Evolutionary conservation across 768 basidiomycete species (phyloP), one percentile per base, ranked within the genome.

Genomic region (Phaeotremella skinneri): DNA sequence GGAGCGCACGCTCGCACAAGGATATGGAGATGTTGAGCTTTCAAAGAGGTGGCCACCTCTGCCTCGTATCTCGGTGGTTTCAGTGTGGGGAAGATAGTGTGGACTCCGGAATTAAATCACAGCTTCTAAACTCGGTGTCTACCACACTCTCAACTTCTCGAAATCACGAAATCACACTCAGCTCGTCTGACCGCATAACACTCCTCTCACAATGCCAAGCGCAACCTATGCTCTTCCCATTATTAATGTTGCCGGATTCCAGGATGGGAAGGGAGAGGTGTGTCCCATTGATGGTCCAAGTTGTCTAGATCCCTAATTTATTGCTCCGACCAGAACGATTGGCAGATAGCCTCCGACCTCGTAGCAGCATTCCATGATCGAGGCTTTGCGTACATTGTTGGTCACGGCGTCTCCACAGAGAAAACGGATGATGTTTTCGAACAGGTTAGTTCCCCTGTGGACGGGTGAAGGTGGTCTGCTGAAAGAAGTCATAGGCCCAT

Each of bases 331-430:
- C 34, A 37, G 34, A 37, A 37, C 29, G 54, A 42, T n/a, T 23
- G 27, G 14, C 45, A 48, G 16, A 51, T 59, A 21, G 62, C 43
- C 1, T 5, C 47, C 9, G 23, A 41, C 3, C 39, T 63, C 41
- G 58, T 54, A 25, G n/a, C 30, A n/a, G 62, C 62, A 17, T 63
- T 57, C 32, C 29, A 48, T 9, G 62, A 59, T 27, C 57, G 58
- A 4, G 62, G 62, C 9, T 63, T 63, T 34, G 62, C 52, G 14
- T 63, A 63, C 52, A n/a, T 63, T 23, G 34, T 49, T 25, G 43
- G 47, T 16, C 16, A 30, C 45, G 31, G 50, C 3, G 43, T 63
- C 30, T 51, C 59, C 25, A 23, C 58, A 16, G 41, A 59, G 21
- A 25, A 9, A 9, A 43, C 58, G 29, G 51, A 30, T 20, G 62